Conservation (phyloP, 2,329 filamentous ascomycete genomes). For the Alternaria brassicicola region DNA sequence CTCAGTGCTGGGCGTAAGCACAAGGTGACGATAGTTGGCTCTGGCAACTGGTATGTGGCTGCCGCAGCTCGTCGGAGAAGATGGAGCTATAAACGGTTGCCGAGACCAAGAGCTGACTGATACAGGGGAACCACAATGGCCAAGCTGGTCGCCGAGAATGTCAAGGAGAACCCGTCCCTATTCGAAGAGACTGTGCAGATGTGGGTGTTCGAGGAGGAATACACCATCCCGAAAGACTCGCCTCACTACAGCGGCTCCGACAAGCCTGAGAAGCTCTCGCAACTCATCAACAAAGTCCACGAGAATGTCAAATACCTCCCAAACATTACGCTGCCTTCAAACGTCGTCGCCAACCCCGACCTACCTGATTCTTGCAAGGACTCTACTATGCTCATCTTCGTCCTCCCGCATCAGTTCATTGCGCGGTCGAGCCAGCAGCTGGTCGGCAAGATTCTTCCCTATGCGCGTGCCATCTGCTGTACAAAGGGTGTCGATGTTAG, state of each 20-base stretch:
- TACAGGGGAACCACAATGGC: slow-evolving; percentile 94
- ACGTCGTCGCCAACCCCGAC: slow-evolving; percentile 83
- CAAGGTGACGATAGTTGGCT: slow-evolving; percentile 93
- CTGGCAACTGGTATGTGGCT: slow-evolving; percentile 82
- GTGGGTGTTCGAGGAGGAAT: slow-evolving; percentile 98
- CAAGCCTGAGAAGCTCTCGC: slow-evolving; percentile 82
- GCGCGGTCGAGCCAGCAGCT: slow-evolving; percentile 82
- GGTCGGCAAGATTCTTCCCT: slow-evolving; percentile 87
- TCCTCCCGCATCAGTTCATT: slow-evolving; percentile 96
- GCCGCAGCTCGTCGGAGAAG: neutral
- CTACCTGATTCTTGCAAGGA: slow-evolving; percentile 79
- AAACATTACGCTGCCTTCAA: slow-evolving; percentile 79
- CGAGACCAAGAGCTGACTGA: slow-evolving; percentile 12
- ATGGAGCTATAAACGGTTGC: neutral
- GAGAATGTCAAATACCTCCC: slow-evolving; percentile 99
- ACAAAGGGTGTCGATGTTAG: slow-evolving; percentile 97
- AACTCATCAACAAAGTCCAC: slow-evolving; percentile 87
- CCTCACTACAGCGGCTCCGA: slow-evolving; percentile 71
- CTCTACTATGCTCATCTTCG: slow-evolving; percentile 92
- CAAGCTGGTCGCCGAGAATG: slow-evolving; percentile 96
- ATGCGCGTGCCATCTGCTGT: slow-evolving; percentile 91
- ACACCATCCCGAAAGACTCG: slow-evolving; percentile 73
- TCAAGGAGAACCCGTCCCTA: slow-evolving; percentile 73
- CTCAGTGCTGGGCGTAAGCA: slow-evolving; percentile 71
- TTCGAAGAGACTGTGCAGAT: slow-evolving; percentile 93